Percentiles rank a stretch among this genome's conserved stretches.
Evolutionary conservation across 2,329 filamentous ascomycete species (phyloP).

Genomic region (Lecanicillium sp.): DNA sequence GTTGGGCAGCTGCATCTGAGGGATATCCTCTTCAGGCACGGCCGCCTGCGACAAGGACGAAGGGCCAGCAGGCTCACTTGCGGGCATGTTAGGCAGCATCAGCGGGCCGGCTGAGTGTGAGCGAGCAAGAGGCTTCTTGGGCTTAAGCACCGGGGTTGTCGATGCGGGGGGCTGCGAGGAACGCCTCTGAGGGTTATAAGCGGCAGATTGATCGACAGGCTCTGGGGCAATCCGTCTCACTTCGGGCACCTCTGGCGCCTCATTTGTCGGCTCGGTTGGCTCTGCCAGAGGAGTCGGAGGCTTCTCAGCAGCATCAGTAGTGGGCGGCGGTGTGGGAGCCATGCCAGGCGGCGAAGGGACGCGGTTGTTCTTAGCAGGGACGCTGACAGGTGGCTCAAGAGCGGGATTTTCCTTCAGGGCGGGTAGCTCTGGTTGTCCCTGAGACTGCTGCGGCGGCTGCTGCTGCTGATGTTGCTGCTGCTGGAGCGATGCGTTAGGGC

Average conservation of each 20-base stretch:
- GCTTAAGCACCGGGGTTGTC: conserved; percentile 15
- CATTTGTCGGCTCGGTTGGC: neutral
- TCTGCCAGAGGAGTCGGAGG: conserved; percentile 22
- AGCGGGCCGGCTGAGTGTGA: conserved; percentile 35
- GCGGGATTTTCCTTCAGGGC: conserved; percentile 19
- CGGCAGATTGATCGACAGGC: neutral
- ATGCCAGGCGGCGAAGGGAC: conserved; percentile 21
- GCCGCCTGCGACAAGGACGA: conserved; percentile 32
- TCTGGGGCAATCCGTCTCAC: neutral
- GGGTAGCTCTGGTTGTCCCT: conserved; percentile 21
- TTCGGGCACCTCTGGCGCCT: neutral
- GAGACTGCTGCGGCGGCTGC: conserved; percentile 6
- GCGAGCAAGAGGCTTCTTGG: conserved; percentile 21
- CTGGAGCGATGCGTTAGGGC: conserved; percentile 19
- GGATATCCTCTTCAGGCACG: conserved; percentile 16
- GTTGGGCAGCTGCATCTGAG: conserved; percentile 28
- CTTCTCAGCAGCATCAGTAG: conserved; percentile 32
- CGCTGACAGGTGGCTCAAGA: conserved; percentile 14
- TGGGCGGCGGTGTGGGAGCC: conserved; percentile 34
- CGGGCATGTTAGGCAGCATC: conserved; percentile 30
- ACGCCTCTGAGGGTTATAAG: conserved; percentile 1
- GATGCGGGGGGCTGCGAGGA: conserved; percentile 9
- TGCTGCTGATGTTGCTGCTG: conserved; percentile 15
- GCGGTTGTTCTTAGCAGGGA: conserved; percentile 19
- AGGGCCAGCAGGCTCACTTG: conserved; percentile 46